Percentiles rank a stretch among this genome's conserved stretches.
Conservation (phyloP, 2,329 filamentous ascomycete genomes). For the Aureobasidium sp. region DNA sequence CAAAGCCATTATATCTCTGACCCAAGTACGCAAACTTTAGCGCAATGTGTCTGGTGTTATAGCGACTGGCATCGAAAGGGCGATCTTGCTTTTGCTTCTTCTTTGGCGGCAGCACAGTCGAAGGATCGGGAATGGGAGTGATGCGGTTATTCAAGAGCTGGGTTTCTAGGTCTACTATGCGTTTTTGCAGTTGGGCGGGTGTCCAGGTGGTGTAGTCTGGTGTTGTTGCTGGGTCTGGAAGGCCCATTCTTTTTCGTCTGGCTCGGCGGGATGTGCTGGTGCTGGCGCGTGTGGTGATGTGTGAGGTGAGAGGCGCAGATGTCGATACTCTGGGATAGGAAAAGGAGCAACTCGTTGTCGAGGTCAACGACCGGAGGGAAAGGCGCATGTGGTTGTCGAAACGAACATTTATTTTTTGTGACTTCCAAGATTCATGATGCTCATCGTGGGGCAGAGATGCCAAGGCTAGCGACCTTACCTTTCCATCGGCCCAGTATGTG, state of each 20-base stretch:
- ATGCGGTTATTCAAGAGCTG: slow-evolving; percentile 43
- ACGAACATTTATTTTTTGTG: background rate
- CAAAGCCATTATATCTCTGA: slow-evolving; percentile 85
- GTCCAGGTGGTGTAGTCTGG: slow-evolving; percentile 11
- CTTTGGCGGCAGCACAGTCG: background rate
- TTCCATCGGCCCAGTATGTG: background rate
- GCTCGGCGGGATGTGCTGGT: background rate
- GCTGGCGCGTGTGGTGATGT: background rate
- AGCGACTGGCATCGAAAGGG: slow-evolving; percentile 70
- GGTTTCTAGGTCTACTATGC: slow-evolving; percentile 61
- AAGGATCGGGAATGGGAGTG: background rate
- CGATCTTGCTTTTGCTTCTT: slow-evolving; percentile 32
- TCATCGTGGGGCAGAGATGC: background rate
- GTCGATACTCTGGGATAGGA: background rate
- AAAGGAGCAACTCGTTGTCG: background rate
- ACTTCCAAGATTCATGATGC: background rate
- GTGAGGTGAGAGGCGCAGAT: background rate
- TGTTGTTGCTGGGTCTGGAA: background rate
- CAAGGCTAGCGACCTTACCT: background rate
- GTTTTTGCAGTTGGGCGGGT: slow-evolving; percentile 55
- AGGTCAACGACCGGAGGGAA: background rate
- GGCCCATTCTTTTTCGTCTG: background rate
- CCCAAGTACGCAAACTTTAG: slow-evolving; percentile 93
- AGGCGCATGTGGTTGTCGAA: background rate
- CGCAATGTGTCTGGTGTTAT: slow-evolving; percentile 77